These are phyloP conservation scores for Syzygium syzygioides DNA, from an alignment of 441 rosid genomes.

Conservation along the genomic window DNA sequence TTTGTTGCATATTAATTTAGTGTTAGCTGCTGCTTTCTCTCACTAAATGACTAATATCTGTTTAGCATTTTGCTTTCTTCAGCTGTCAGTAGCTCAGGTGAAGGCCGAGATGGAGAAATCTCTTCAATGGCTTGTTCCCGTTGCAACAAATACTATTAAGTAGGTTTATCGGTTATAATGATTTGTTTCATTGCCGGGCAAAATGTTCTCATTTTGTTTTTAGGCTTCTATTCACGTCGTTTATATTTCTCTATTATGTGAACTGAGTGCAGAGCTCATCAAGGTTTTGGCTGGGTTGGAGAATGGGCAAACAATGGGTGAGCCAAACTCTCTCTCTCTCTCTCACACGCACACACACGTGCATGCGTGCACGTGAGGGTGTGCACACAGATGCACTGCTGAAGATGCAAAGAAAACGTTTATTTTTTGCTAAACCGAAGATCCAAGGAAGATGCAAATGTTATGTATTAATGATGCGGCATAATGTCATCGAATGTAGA, in stretches of 20 bases:
- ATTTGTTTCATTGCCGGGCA: background rate
- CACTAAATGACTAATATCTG: background rate
- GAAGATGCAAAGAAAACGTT: background rate
- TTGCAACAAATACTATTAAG: constrained; percentile 10
- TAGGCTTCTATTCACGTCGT: background rate
- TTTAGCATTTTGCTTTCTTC: constrained; percentile 21
- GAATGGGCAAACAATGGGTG: constrained; percentile 67
- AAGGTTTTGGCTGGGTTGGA: constrained; percentile 98
- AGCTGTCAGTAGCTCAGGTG: constrained; percentile 25
- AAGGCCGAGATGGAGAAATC: constrained; percentile 14
- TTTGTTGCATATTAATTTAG: background rate
- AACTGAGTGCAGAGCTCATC: constrained; percentile 57
- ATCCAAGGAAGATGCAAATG: background rate
- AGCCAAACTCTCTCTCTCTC: background rate
- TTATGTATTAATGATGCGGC: background rate
- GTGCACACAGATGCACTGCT: background rate
- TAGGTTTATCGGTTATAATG: background rate
- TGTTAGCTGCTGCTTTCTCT: background rate
- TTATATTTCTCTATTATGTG: background rate
- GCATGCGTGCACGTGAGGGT: rapidly evolving
- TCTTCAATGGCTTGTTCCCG: constrained; percentile 8
- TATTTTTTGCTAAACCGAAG: background rate
- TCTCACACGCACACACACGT: background rate
- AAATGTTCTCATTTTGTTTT: background rate
- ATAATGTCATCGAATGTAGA: background rate